Evolutionary conservation across 495 filamentous ascomycete genomes (phyloP), one percentile per base, ranked within the genome.

Genomic region (Podospora conica): DNA sequence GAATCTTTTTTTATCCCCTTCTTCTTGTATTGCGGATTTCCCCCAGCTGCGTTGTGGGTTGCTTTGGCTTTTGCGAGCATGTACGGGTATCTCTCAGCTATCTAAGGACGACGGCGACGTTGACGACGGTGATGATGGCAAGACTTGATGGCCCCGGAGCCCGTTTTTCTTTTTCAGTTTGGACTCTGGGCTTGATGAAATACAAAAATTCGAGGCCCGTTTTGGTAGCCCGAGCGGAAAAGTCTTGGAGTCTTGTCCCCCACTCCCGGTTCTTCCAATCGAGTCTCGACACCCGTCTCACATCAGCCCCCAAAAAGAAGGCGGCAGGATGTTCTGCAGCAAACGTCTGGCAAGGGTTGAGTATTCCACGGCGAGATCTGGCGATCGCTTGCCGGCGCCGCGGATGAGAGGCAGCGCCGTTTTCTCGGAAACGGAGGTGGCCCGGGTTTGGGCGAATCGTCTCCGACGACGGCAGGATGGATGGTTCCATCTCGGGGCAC

Each of bases 71-170:
- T 48, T 9, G 40, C 33, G 33, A 48, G 15, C 40, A 48, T 48
- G 40, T 48, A n/a, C 40, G 40, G 40, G 40, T 48, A 48, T 48
- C 40, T 48, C 9, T 48, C 8, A 48, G 55, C 22, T n/a, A 2
- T n/a, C n/a, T n/a, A n/a, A n/a, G 22, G 23, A 57, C 18, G 22
- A 57, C 11, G 55, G 55, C 55, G 55, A 27, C 7, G 55, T 57
- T 57, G 55, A 57, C 55, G 55, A 57, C 55, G 25, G 55, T 27
- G 55, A 57, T 27, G 55, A 57, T n/a, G 55, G 55, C 22, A n/a
- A n/a, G n/a, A n/a, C n/a, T n/a, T n/a, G n/a, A n/a, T n/a, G n/a
- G n/a, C n/a, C n/a, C n/a, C n/a, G n/a, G n/a, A n/a, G n/a, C n/a
- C n/a, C n/a, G n/a, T n/a, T n/a, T n/a, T n/a, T n/a, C n/a, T n/a